Evolutionary conservation across 768 basidiomycete genomes (phyloP), one percentile per base, ranked within the genome.

Genomic region (Hygrophoropsis aurantiaca): DNA sequence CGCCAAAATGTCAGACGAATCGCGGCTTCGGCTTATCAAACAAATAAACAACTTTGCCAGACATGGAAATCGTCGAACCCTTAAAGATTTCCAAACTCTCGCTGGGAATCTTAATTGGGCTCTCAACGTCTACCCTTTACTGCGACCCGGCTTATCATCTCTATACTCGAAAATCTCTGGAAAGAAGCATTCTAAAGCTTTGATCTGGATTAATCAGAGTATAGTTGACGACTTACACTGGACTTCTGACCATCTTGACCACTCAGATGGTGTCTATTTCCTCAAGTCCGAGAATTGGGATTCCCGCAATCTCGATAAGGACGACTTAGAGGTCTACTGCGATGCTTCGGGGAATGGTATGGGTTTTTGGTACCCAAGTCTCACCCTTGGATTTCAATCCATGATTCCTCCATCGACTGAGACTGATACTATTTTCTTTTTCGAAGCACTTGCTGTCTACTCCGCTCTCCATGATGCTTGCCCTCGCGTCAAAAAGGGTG

Each of bases 71-170:
- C 33, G 32, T 0, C 38, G 18, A 4, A 18, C 46, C 24, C 41
- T 53, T 3, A 23, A 52, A 2, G 57, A 69, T 0, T 73, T 62
- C 18, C 69, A 69, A 41, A 32, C 33, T 0, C 44, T 74, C 2
- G 62, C 61, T 0, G 74, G 74, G 0, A 68, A 61, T 52, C 32
- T 69, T 11, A 76, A 74, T 46, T 77, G 74, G 72, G 42, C 16
- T 46, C 72, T 4, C 18, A 77, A 75, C 41, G 66, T 66, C 2
- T 72, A 57, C 38, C 73, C 74, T 0, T 47, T 67, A 0, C 55
- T 77, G 0, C 53, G 58, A 0, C 74, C 74, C 0, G 59, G 52
- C 0, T 55, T 78, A 0, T 65, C 46, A 11, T 48, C 55, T 0
- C 3, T 74, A 0, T 77, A 77, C 47, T 43, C 50, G 0, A 74